Evolutionary conservation across 108 stramenopile genomes (phyloP).

Genomic region (Cyclostephanos invisitatus): DNA sequence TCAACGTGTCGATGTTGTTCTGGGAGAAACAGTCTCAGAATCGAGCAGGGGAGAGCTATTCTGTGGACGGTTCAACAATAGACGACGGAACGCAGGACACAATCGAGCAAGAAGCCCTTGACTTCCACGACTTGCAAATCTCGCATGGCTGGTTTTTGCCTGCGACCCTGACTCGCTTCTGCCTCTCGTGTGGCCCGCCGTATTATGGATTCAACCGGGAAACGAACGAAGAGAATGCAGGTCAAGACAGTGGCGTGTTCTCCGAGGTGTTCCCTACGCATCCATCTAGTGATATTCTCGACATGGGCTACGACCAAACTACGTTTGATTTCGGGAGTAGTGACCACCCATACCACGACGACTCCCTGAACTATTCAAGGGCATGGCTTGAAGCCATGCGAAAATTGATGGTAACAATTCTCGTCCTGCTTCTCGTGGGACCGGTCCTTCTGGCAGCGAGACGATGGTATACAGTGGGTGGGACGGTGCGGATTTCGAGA

Average conservation of each 20-base stretch:
- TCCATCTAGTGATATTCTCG: not conserved
- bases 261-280: not conserved
- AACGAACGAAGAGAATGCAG: not conserved
- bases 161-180: constrained; percentile 36
- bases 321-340: not conserved
- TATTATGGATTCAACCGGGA: constrained; percentile 19
- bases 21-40: not conserved
- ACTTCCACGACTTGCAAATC: constrained; percentile 11
- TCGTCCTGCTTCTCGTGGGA: constrained; percentile 26
- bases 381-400: constrained; percentile 37
- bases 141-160: constrained; percentile 42
- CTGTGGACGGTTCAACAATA: constrained; percentile 14
- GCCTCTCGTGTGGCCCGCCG: constrained; percentile 23
- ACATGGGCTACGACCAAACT: not conserved
- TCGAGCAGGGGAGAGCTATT: not conserved
- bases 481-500: constrained; percentile 25
- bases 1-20: constrained; percentile 21
- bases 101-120: not conserved
- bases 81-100: constrained; percentile 18
- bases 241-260: not conserved
- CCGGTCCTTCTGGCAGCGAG: constrained; percentile 25
- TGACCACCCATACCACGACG: not conserved
- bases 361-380: constrained; percentile 1
- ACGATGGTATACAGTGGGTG: constrained; percentile 39
- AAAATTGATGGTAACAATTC: constrained; percentile 32